Conservation (phyloP, 345 rosid species). For the Eucalyptus polybractea region DNA sequence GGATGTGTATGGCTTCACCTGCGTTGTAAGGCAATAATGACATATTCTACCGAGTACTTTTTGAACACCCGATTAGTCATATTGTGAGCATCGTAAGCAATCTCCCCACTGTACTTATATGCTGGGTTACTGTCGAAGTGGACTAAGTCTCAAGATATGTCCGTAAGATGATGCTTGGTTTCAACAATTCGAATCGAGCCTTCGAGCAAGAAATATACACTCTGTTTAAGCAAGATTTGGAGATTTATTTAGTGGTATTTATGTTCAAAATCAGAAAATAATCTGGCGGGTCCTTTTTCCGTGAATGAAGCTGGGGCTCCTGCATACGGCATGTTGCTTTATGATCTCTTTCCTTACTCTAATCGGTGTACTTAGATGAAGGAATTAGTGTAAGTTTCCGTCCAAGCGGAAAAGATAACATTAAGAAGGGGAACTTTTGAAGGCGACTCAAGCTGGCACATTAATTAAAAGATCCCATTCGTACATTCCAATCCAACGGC, state of each 20-base stretch:
- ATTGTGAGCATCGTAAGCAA: not conserved
- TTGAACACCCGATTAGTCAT: not conserved
- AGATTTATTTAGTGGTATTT: not conserved
- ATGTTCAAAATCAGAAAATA: not conserved
- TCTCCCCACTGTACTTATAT: not conserved
- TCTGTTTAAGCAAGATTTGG: not conserved
- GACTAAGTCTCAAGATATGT: not conserved
- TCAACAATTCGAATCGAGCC: not conserved
- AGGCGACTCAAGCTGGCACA: not conserved
- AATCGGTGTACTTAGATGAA: not conserved
- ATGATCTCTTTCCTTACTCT: not conserved
- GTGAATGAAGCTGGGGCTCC: not conserved
- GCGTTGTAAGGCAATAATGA: not conserved
- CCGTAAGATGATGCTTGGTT: not conserved
- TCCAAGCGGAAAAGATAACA: not conserved
- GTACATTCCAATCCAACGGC: not conserved
- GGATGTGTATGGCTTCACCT: not conserved
- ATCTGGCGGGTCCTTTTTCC: not conserved
- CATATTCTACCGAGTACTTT: not conserved
- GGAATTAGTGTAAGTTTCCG: not conserved
- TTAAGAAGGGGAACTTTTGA: not conserved
- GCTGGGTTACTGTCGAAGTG: not conserved
- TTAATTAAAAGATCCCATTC: not conserved
- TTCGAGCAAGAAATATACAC: not conserved
- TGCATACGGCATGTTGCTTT: not conserved